These are phyloP conservation scores for Yamadazyma oceani DNA, from an alignment of 1,139 yeast genomes.

Conservation along the genomic window DNA sequence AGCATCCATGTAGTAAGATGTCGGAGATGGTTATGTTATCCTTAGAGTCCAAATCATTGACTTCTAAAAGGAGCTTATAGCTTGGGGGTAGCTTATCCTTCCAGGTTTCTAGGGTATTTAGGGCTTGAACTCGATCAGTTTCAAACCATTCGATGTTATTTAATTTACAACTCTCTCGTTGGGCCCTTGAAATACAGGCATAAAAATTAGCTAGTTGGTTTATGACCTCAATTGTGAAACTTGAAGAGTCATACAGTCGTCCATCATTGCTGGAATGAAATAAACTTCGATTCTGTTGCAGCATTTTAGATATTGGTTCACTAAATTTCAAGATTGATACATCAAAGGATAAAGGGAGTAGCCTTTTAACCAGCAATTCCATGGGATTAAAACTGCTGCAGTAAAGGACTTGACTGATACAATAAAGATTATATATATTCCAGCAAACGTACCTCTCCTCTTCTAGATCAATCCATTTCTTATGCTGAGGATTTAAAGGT, in stretches of 20 bases:
- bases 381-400: background rate
- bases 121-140: too few species aligned
- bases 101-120: slow-evolving; percentile 3
- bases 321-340: slow-evolving; percentile 1
- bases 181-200: background rate
- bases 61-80: slow-evolving; percentile 3
- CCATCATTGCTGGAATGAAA: background rate
- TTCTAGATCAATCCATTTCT: background rate
- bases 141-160: too few species aligned
- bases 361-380: background rate
- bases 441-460: slow-evolving; percentile 5
- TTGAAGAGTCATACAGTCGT: slow-evolving; percentile 5
- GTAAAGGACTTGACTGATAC: background rate
- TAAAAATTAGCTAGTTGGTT: too few species aligned
- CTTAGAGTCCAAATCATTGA: slow-evolving; percentile 4
- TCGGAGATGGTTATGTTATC: slow-evolving; percentile 8
- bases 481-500: background rate
- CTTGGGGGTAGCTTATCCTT: slow-evolving; percentile 2
- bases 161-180: background rate
- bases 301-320: background rate
- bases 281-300: slow-evolving; percentile 1
- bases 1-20: slow-evolving; percentile 5
- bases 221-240: slow-evolving; percentile 5
- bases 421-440: slow-evolving; percentile 3
- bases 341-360: slow-evolving; percentile 4